Base-by-base conservation (phyloP, 2,329 filamentous ascomycete genomes). In the Fusarium austroafricanum region DNA sequence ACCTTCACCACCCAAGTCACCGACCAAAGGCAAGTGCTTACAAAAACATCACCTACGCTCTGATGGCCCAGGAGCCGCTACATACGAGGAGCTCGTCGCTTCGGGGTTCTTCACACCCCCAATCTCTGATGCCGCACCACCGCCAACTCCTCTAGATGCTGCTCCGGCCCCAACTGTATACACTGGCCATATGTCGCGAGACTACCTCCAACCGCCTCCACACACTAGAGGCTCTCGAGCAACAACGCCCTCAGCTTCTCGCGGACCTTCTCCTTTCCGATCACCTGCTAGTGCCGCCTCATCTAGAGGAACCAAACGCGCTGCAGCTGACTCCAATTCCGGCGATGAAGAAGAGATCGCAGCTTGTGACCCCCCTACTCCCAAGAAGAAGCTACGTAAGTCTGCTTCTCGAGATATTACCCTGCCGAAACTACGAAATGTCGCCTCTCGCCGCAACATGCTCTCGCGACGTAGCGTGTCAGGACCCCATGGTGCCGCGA, bases 381-480 rank as follows among this genome's bases (percentile, higher is more conserved):
- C 77, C 15, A 78, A 77, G 66, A 86, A 86, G 79, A 87, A 86
- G 75, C 77, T 87, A 47, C 83, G 86, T 55, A 84, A 85, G 77
- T 83, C 81, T 10, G 77, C 82, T 55, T 81, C 82, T n/a, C 77
- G 81, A 12, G 77, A 83, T 63, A 79, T 85, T 62, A 66, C 78
- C 53, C 55, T 76, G 14, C 75, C 78, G 31, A 75, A 75, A 33
- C 65, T 82, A 28, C 76, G 78, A 38, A 74, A 65, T 61, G 71
- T 66, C 29, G 67, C 70, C 28, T 74, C 75, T 64, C 66, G 73
- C 58, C 64, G 68, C 42, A 54, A 51, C 43, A 70, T 73, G 18
- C 61, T 63, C 37, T 66, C 71, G 23, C 73, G 74, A 31, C 74
- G 75, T 31, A 76, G 75, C 60, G 64, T 75, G 14, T 73, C 77